These are phyloP conservation scores for Globisporangium paroecandrum DNA, from an alignment of 352 stramenopile genomes.

Conservation along the genomic window DNA sequence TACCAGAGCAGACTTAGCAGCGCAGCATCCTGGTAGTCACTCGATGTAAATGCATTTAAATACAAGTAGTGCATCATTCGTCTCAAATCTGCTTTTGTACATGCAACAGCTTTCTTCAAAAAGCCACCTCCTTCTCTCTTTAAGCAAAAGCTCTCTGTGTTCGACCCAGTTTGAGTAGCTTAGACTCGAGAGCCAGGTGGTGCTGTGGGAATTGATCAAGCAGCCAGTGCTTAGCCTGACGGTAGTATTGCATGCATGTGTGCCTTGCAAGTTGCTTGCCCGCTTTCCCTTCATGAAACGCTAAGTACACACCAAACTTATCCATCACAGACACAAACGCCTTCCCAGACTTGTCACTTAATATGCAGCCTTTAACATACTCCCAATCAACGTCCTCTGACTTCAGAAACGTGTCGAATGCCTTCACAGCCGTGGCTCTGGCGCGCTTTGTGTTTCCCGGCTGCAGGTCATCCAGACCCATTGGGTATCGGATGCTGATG, in stretches of 20 bases:
- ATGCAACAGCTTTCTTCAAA: background rate
- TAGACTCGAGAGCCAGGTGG: background rate
- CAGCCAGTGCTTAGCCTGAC: background rate
- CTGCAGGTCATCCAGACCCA: too few species aligned
- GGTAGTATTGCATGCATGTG: constrained; percentile 1
- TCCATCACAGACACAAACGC: background rate
- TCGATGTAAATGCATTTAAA: background rate
- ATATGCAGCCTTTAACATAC: background rate
- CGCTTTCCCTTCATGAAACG: background rate
- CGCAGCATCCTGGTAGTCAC: background rate
- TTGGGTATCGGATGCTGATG: too few species aligned
- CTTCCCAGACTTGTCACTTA: background rate
- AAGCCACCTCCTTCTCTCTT: constrained; percentile 1
- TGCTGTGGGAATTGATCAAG: constrained; percentile 1
- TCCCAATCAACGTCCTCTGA: background rate
- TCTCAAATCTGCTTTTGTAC: constrained; percentile 1
- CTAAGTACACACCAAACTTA: background rate
- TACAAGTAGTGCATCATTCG: background rate
- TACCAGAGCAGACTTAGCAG: background rate
- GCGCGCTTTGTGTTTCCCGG: too few species aligned
- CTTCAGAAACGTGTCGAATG: too few species aligned
- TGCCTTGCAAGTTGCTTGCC: background rate
- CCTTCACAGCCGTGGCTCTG: too few species aligned
- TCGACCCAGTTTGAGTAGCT: background rate
- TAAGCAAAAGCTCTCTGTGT: background rate